Evolutionary conservation across 768 basidiomycete species (phyloP).

Genomic region (Saitozyma podzolica): DNA sequence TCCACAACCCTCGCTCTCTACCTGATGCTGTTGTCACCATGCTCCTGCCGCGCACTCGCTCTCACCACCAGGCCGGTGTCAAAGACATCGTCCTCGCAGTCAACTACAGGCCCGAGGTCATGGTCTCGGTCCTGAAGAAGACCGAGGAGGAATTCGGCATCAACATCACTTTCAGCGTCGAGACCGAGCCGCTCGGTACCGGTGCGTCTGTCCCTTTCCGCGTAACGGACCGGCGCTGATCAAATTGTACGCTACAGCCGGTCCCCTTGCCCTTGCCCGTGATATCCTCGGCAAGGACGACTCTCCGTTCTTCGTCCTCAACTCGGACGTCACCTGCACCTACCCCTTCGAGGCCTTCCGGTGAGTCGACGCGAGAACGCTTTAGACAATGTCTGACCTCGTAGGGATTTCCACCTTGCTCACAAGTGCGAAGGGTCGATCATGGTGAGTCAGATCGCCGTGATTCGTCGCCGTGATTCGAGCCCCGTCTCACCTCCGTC

Average conservation of each 20-base stretch:
- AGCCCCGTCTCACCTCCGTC: background rate
- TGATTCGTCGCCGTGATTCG: no score
- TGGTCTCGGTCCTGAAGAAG: slow-evolving; percentile 56
- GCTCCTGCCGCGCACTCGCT: no score
- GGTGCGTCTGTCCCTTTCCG: slow-evolving; percentile 41
- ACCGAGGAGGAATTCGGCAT: slow-evolving; percentile 56
- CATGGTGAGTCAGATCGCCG: slow-evolving; percentile 48
- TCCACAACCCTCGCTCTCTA: no score
- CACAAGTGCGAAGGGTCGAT: slow-evolving; percentile 57
- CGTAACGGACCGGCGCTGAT: slow-evolving; percentile 1
- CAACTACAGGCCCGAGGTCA: slow-evolving; percentile 58
- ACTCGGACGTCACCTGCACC: slow-evolving; percentile 58
- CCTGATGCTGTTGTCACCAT: no score
- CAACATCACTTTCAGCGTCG: slow-evolving; percentile 57
- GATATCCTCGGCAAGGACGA: slow-evolving; percentile 58
- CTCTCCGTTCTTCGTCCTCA: slow-evolving; percentile 59
- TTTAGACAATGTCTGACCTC: background rate
- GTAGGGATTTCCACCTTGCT: slow-evolving; percentile 56
- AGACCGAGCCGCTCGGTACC: slow-evolving; percentile 58
- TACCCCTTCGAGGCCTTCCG: slow-evolving; percentile 58
- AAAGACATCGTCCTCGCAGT: slow-evolving; percentile 58
- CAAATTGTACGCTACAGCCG: slow-evolving; percentile 47
- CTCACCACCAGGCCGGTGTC: slow-evolving; percentile 54
- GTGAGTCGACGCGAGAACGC: slow-evolving; percentile 23
- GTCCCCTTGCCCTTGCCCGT: slow-evolving; percentile 56